Evolutionary conservation across 768 basidiomycete species (phyloP), one percentile per base, ranked within the genome.

Genomic region (Podaxis pistillaris): DNA sequence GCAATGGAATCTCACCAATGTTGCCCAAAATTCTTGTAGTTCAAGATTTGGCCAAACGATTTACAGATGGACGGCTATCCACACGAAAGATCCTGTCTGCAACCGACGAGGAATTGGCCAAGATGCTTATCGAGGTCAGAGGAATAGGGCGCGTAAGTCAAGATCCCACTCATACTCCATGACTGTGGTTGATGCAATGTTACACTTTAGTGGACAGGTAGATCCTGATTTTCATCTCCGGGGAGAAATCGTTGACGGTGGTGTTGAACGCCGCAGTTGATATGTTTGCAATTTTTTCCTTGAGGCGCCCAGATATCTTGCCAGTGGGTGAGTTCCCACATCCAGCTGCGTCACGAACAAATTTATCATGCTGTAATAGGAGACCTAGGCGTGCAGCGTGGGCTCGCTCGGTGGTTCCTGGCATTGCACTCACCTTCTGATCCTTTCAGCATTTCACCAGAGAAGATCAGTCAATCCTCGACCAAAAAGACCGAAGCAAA

Each of bases 211-310:
- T 89, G 83, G 86, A 89, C 88, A 52, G 86, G 86, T 86, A 72
- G 62, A 73, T 62, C 68, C 6, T 17, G 12, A 37, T 54, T 17
- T n/a, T 12, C 13, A 36, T 19, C n/a, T 19, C 24, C 24, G 7
- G 8, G 24, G 49, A 28, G 28, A 40, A 53, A n/a, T 44, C 44
- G 33, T 50, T 52, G 54, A 59, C 22, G 33, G 22, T 51, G 24
- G 66, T 51, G 49, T 61, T 58, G 46, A 56, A 56, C 46, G 56
- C 57, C 58, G 60, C 75, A 83, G 92, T 94, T n/a, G 88, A 94
- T 68, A 96, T 96, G 94, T 96, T 96, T 69, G 83, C 90, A 13
- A 92, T 97, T 49, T 96, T 96, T 74, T 89, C 91, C 1, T 78
- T 95, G 36, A 82, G 93, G 0, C 86, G 93, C 19, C 91, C 91